Conservation (phyloP, 140 eudicot genomes). For the Anethum foeniculum region DNA sequence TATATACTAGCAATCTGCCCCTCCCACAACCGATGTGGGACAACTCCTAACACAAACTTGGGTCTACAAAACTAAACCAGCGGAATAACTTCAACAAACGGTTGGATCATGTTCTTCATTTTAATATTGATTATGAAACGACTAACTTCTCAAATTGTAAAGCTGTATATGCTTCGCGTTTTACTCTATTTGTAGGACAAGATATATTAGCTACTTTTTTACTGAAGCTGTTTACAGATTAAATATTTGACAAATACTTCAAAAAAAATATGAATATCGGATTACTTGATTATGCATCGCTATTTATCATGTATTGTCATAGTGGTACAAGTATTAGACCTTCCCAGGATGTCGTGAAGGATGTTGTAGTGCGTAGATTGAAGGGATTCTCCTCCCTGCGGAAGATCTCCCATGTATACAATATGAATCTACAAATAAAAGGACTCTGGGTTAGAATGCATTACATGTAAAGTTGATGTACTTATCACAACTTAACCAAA, state of each 20-base stretch:
- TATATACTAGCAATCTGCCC: too few relatives aligned
- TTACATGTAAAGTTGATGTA: not conserved
- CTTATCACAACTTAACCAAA: not conserved
- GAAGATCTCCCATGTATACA: conserved; percentile 16
- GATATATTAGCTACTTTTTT: too few relatives aligned
- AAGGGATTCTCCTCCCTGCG: not conserved
- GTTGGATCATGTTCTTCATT: not conserved
- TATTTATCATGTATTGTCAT: not conserved
- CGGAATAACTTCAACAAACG: not conserved
- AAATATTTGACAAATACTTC: not conserved
- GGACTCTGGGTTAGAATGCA: not conserved
- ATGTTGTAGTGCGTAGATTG: conserved; percentile 7
- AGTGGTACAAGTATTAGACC: not conserved
- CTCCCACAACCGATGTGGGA: too few relatives aligned
- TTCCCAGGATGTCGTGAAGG: not conserved
- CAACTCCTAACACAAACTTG: too few relatives aligned
- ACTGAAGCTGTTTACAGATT: not conserved
- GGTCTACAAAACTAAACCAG: not conserved
- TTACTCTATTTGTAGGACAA: too few relatives aligned
- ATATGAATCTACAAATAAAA: not conserved
- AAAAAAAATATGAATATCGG: not conserved
- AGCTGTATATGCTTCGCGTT: too few relatives aligned
- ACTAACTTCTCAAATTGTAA: too few relatives aligned
- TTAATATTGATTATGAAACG: not conserved
- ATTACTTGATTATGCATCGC: not conserved